These are phyloP conservation scores for Backusella parvicylindrica DNA, from an alignment of 192 early-diverging fungal species.

Conservation along the genomic window DNA sequence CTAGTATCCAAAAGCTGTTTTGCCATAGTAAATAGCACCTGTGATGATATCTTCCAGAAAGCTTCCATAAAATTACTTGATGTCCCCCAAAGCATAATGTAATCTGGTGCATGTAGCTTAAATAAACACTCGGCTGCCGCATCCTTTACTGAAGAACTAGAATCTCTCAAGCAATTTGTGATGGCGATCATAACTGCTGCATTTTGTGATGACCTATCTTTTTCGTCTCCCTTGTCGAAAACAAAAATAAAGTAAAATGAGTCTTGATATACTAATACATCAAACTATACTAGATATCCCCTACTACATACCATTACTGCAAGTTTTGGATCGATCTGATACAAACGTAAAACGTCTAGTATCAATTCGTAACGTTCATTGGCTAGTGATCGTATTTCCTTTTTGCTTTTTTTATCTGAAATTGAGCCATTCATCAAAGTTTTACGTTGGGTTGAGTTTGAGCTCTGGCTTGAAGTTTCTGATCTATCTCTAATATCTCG, in stretches of 20 bases:
- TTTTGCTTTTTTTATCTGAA: conserved; percentile 44
- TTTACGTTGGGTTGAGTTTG: conserved; percentile 18
- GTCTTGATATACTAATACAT: not conserved
- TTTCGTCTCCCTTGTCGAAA: conserved; percentile 49
- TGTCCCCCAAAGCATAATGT: conserved; percentile 79
- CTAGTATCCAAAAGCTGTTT: conserved; percentile 71
- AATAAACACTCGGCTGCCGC: conserved; percentile 69
- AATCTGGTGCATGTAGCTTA: conserved; percentile 64
- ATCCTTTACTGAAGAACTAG: conserved; percentile 60
- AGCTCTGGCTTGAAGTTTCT: not conserved
- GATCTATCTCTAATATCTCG: conserved; percentile 26
- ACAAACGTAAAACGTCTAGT: conserved; percentile 66
- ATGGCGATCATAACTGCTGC: conserved; percentile 67
- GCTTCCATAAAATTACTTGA: conserved; percentile 62
- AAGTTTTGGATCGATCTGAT: conserved; percentile 68
- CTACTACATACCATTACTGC: conserved; percentile 57
- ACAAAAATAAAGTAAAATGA: not conserved
- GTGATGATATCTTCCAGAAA: conserved; percentile 72
- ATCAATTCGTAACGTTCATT: conserved; percentile 79
- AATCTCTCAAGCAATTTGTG: conserved; percentile 72
- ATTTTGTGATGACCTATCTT: conserved; percentile 66
- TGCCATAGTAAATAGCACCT: conserved; percentile 63
- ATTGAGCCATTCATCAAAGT: conserved; percentile 20
- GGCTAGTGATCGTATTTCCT: conserved; percentile 40
- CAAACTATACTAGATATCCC: not conserved